Conservation (phyloP, 805 yeast species). For the Lipomyces orientalis region DNA sequence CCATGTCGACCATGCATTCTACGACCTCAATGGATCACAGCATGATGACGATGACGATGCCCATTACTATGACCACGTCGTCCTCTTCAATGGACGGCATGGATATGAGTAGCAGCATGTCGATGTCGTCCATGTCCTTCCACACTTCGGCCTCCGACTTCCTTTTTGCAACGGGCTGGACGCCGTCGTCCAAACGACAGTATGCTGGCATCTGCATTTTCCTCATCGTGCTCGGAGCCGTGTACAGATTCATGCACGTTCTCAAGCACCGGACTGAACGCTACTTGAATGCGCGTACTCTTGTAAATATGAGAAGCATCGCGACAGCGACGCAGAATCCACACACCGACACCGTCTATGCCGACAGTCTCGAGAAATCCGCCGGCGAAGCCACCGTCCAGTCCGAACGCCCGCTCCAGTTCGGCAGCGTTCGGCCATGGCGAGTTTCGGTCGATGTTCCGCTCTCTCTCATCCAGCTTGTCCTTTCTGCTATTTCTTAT, state of each 20-base stretch:
- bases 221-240: conserved; percentile 40
- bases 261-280: conserved; percentile 31
- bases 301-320: neutral
- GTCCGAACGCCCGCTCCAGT: conserved; percentile 12
- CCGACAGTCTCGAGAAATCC: conserved; percentile 15
- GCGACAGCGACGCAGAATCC: neutral
- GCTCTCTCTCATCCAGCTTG: conserved; percentile 33
- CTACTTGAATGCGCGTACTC: conserved; percentile 23
- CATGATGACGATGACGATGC: conserved; percentile 11
- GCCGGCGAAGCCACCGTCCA: neutral
- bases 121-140: conserved; percentile 38
- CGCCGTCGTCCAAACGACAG: conserved; percentile 39
- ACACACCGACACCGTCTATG: conserved; percentile 6
- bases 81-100: conserved; percentile 17
- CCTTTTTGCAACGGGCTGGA: conserved; percentile 40
- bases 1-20: conserved; percentile 8
- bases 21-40: conserved; percentile 1
- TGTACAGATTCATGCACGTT: conserved; percentile 36
- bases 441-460: conserved; percentile 38
- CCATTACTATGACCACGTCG: conserved; percentile 3
- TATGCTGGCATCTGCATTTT: conserved; percentile 44
- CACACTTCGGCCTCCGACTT: conserved; percentile 38
- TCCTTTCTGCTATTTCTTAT: conserved; percentile 36
- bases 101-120: conserved; percentile 5
- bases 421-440: conserved; percentile 36